Evolutionary conservation across 306 rosid genomes (phyloP), one percentile per base, ranked within the genome.

Genomic region (Dryas octopetala): DNA sequence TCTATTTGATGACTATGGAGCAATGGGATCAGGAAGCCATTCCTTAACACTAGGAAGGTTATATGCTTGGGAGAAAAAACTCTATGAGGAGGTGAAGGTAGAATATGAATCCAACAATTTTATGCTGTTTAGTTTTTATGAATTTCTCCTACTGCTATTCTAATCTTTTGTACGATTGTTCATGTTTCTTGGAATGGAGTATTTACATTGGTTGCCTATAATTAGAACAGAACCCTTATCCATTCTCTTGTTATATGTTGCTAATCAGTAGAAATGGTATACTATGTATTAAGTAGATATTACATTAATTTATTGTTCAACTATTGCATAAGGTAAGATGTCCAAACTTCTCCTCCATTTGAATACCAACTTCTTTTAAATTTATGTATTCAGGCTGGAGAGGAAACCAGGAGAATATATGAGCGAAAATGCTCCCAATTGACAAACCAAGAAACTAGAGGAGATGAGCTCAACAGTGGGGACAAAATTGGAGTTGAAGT

Each of bases 61-160:
- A 70, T 91, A 85, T 82, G 96, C 93, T 69, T 91, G 96, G 96
- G 96, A 91, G 83, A 88, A 90, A 85, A 90, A 90, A 62, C 84
- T 90, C 51, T 90, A 82, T 70, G 90, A 86, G 76, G 96, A 90
- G 82, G 93, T 90, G 67, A 90, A 90, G 96, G 96, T 90, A 78
- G 23, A 78, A 17, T 60, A 26, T 50, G 15, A 70, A 50, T 26
- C 19, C 45, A 45, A 17, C 40, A 15, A 26, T 11, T 15, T 16
- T 44, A 9, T 52, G n/a, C 38, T 32, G 28, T 10, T 63, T 2
- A 49, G 1, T 61, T 55, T 45, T 41, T 52, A 0, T 12, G 28
- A 13, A 9, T 38, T 50, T 49, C 61, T n/a, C 15, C 51, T 10
- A 44, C 51, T 50, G 12, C 23, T 8, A 64, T 5, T 13, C 7